phyloP scores from a whole-genome alignment of 345 rosid species.

The Cardamine occulta region DNA sequence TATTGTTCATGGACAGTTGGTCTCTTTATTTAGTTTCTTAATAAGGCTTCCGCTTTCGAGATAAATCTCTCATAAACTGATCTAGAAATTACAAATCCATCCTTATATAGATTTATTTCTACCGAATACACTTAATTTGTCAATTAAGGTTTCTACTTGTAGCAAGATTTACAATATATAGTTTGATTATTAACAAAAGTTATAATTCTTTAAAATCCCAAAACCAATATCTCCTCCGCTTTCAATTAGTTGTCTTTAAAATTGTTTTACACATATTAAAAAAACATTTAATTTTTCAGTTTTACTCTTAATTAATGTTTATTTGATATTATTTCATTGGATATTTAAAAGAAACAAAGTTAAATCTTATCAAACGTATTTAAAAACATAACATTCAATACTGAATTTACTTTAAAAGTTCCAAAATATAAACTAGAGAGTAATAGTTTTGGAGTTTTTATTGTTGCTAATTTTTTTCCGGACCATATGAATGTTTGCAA shows the following conservation, averaged over 20 bases:
- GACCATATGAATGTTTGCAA: not conserved
- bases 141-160: not conserved
- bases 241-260: too few species aligned
- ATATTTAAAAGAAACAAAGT: too few species aligned
- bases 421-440: too few species aligned
- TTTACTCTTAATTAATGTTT: too few species aligned
- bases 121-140: not conserved
- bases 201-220: too few species aligned
- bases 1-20: slow-evolving; percentile 3
- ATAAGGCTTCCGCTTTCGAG: slow-evolving; percentile 27
- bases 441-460: not conserved
- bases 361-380: too few species aligned
- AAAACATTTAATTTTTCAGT: too few species aligned
- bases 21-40: slow-evolving; percentile 28
- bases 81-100: not conserved
- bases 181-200: not conserved
- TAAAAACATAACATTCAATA: too few species aligned
- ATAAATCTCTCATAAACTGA: not conserved
- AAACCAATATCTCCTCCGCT: too few species aligned
- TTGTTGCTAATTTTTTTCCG: not conserved
- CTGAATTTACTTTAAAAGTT: too few species aligned
- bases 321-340: too few species aligned
- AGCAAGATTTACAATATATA: not conserved
- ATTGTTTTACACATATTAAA: too few species aligned
- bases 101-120: not conserved